phyloP scores from a whole-genome alignment of 345 rosid species.

The Euclidium syriacum region DNA sequence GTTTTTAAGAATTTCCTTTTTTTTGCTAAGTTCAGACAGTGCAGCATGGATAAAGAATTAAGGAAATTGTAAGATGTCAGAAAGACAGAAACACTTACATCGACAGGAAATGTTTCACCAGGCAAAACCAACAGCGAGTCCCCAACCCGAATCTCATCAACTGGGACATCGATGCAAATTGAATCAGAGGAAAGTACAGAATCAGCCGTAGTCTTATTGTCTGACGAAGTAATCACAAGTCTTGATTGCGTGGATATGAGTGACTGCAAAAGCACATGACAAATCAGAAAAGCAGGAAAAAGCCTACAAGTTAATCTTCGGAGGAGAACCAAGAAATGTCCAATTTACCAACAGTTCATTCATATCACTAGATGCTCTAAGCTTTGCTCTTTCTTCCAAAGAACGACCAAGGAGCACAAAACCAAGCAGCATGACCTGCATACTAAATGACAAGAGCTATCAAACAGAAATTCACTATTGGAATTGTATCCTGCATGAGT shows the following conservation, averaged over 20 bases:
- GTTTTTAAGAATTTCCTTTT: background rate
- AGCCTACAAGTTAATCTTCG: background rate
- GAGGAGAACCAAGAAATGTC: background rate
- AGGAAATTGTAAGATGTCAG: conserved; percentile 5
- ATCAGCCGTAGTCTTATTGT: conserved; percentile 45
- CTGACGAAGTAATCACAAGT: conserved; percentile 76
- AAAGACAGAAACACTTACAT: conserved; percentile 48
- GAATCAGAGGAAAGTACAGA: conserved; percentile 74
- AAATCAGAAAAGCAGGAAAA: background rate
- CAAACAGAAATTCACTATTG: conserved; percentile 37
- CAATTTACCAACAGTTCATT: conserved; percentile 83
- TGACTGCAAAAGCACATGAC: conserved; percentile 55
- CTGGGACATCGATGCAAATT: conserved; percentile 74
- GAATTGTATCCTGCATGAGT: background rate
- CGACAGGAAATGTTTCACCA: conserved; percentile 93
- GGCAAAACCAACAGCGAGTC: conserved; percentile 82
- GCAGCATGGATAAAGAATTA: conserved; percentile 10
- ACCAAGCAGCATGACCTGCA: conserved; percentile 99
- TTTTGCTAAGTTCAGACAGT: background rate
- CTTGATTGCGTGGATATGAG: conserved; percentile 82
- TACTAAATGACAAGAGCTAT: conserved; percentile 51
- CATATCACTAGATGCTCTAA: conserved; percentile 86
- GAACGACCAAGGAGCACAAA: conserved; percentile 95
- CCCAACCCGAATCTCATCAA: conserved; percentile 87
- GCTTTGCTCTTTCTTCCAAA: conserved; percentile 83